Percentiles rank a stretch among this genome's conserved stretches.
Evolutionary conservation across 306 rosid genomes (phyloP).

Genomic region (Prunus dulcis): DNA sequence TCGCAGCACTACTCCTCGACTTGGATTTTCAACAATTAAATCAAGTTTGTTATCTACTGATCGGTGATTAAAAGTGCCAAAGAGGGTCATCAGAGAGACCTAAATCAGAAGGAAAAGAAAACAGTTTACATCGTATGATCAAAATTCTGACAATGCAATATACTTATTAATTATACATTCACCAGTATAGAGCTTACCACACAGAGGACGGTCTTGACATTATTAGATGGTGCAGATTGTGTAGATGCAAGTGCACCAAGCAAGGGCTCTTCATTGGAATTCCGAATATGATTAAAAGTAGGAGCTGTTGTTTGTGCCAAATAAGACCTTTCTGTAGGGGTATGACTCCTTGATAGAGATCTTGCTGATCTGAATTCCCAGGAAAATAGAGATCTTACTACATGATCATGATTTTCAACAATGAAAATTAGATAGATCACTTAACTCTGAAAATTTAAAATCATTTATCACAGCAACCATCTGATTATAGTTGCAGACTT

Average conservation of each 20-base stretch:
- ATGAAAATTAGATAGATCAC: conserved; percentile 4
- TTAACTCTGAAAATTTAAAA: not conserved
- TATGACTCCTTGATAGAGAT: conserved; percentile 62
- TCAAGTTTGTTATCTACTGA: conserved; percentile 31
- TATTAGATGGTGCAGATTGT: conserved; percentile 46
- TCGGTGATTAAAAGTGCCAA: conserved; percentile 45
- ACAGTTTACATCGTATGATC: conserved; percentile 5
- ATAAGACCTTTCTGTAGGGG: conserved; percentile 60
- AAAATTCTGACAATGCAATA: not conserved
- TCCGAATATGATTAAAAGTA: conserved; percentile 19
- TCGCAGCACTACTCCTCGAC: conserved; percentile 54
- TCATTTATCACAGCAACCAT: not conserved
- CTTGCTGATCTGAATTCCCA: conserved; percentile 71
- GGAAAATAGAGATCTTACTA: not conserved
- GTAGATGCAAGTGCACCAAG: conserved; percentile 43
- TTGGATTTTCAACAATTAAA: conserved; percentile 30
- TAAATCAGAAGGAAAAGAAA: conserved; percentile 28
- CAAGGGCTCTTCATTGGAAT: conserved; percentile 51
- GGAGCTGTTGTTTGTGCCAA: conserved; percentile 50
- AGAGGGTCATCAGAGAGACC: conserved; percentile 60
- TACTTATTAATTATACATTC: not conserved
- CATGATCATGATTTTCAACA: not conserved
- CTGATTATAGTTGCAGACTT: not conserved
- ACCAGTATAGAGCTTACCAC: conserved; percentile 44
- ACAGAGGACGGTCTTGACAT: conserved; percentile 54